These are phyloP conservation scores for Lachnellula cervina DNA, from an alignment of 2,329 filamentous ascomycete species.

Conservation along the genomic window DNA sequence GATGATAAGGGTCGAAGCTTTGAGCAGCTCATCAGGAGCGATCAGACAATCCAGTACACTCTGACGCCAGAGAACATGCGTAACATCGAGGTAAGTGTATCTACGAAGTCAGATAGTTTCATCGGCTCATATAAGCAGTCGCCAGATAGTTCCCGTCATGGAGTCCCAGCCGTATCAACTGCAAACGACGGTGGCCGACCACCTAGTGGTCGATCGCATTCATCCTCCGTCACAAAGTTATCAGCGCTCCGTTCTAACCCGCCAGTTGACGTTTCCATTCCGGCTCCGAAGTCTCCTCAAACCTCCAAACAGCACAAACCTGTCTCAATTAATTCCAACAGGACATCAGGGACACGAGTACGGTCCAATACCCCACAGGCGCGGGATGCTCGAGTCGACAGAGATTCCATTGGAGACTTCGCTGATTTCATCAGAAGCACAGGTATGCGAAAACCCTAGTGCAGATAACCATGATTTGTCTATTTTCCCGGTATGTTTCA, in stretches of 20 bases:
- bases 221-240: slow-evolving; percentile 23
- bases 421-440: slow-evolving; percentile 86
- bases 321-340: slow-evolving; percentile 10
- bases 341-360: slow-evolving; percentile 13
- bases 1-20: slow-evolving; percentile 64
- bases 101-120: neutral
- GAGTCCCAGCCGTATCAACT: slow-evolving; percentile 7
- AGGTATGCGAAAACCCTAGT: slow-evolving; percentile 3
- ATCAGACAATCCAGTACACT: slow-evolving; percentile 78
- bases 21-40: slow-evolving; percentile 75
- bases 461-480: neutral
- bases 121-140: slow-evolving; percentile 4
- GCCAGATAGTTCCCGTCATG: slow-evolving; percentile 20
- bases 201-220: slow-evolving; percentile 22
- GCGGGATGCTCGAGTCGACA: slow-evolving; percentile 67
- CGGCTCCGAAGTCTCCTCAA: slow-evolving; percentile 10
- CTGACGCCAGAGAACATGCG: slow-evolving; percentile 76
- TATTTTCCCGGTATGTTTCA: neutral
- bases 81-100: slow-evolving; percentile 58
- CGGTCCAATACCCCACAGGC: slow-evolving; percentile 38
- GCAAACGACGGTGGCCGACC: slow-evolving; percentile 15
- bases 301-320: slow-evolving; percentile 10
- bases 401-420: slow-evolving; percentile 74
- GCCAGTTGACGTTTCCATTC: slow-evolving; percentile 5
- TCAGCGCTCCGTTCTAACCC: slow-evolving; percentile 22